phyloP scores from a whole-genome alignment of 176 grass and related monocot species.

The Leersia perrieri region DNA sequence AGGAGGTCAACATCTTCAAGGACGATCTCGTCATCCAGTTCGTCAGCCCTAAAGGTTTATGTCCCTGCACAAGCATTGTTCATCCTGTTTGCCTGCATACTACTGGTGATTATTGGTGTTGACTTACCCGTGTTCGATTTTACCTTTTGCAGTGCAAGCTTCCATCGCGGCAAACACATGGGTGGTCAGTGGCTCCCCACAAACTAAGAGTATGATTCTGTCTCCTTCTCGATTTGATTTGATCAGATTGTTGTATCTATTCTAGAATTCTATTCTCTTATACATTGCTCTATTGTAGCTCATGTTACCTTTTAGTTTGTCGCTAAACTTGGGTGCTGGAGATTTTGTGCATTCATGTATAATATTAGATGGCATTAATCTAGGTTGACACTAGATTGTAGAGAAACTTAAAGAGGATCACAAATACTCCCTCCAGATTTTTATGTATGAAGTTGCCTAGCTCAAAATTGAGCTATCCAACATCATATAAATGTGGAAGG shows the following conservation, averaged over 20 bases:
- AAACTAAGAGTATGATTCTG: constrained; percentile 78
- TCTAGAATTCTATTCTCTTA: not conserved
- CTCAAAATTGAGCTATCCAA: too few species aligned
- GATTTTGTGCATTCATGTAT: not conserved
- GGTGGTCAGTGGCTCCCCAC: constrained; percentile 91
- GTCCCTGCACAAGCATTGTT: not conserved
- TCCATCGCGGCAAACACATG: constrained; percentile 98
- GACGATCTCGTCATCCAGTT: constrained; percentile 99
- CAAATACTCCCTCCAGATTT: too few species aligned
- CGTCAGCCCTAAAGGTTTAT: constrained; percentile 80
- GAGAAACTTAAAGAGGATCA: too few species aligned
- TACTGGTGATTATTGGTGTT: not conserved
- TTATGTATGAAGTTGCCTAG: too few species aligned
- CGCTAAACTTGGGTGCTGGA: not conserved
- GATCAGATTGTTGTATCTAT: not conserved
- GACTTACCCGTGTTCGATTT: not conserved
- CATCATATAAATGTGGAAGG: too few species aligned
- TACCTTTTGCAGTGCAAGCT: constrained; percentile 71
- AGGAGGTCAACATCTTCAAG: constrained; percentile 99
- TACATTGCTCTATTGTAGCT: not conserved
- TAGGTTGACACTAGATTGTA: not conserved
- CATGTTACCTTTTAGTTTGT: not conserved
- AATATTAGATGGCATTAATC: not conserved
- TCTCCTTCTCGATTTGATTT: not conserved
- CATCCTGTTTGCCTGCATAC: not conserved